These are phyloP conservation scores for Ogataea trehaloabstinens DNA, from an alignment of 805 yeast species.

Conservation along the genomic window DNA sequence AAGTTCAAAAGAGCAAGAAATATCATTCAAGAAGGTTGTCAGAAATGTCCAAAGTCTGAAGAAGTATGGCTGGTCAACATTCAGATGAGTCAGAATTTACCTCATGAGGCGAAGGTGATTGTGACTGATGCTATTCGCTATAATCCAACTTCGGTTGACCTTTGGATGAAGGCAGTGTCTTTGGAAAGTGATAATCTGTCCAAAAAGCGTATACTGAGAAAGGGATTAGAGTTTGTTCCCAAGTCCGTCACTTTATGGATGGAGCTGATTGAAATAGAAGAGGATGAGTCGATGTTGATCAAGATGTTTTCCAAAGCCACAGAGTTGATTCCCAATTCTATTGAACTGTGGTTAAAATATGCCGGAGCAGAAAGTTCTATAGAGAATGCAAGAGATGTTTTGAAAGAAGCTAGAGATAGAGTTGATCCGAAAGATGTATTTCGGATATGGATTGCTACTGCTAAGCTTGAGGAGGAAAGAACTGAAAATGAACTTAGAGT, in stretches of 20 bases:
- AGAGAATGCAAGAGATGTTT: conserved; percentile 48
- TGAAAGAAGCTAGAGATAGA: conserved; percentile 60
- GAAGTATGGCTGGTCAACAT: conserved; percentile 83
- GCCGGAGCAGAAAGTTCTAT: conserved; percentile 41
- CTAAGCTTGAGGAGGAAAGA: conserved; percentile 60
- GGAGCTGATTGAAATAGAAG: conserved; percentile 58
- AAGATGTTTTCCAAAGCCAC: conserved; percentile 64
- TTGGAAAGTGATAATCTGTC: conserved; percentile 58
- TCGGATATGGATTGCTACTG: conserved; percentile 68
- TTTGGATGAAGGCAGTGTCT: conserved; percentile 74
- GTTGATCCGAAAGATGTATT: conserved; percentile 46
- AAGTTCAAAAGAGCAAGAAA: conserved; percentile 55
- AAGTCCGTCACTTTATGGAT: conserved; percentile 64
- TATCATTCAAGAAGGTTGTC: conserved; percentile 74
- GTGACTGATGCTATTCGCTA: conserved; percentile 63
- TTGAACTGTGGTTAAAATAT: conserved; percentile 64
- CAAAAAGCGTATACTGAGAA: conserved; percentile 59
- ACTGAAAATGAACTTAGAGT: conserved; percentile 44
- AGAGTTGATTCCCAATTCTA: conserved; percentile 61
- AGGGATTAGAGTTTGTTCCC: conserved; percentile 69
- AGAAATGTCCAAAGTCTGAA: conserved; percentile 59
- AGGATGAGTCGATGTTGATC: conserved; percentile 43
- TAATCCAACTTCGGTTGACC: conserved; percentile 51
- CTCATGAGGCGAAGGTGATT: conserved; percentile 49
- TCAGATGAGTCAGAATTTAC: conserved; percentile 51